Evolutionary conservation across 345 rosid species (phyloP).

Genomic region (Angophora floribunda): DNA sequence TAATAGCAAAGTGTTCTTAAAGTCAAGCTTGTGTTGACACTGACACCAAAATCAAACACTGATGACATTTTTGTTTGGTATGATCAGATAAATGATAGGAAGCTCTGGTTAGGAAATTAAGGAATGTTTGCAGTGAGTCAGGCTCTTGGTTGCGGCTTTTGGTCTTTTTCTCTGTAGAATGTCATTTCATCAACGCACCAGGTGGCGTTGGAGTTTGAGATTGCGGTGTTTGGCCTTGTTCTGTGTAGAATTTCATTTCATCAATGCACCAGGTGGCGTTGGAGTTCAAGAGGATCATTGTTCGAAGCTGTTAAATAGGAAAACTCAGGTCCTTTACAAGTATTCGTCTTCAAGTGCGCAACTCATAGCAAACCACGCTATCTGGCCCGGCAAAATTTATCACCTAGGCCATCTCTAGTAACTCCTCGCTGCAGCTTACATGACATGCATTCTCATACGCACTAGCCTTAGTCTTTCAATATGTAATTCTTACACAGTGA

Average conservation of each 20-base stretch:
- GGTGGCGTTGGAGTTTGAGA: background rate
- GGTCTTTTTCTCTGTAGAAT: background rate
- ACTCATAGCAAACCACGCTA: background rate
- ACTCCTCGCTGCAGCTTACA: background rate
- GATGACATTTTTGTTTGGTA: background rate
- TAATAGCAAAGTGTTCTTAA: background rate
- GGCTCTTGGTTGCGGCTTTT: background rate
- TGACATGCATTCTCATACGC: background rate
- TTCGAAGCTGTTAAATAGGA: background rate
- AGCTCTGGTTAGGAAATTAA: background rate
- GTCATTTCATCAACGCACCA: background rate
- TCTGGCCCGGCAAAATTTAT: background rate
- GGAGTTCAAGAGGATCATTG: background rate
- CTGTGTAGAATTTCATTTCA: background rate
- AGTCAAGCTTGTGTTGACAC: background rate
- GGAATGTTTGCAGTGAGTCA: background rate
- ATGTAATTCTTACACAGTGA: background rate
- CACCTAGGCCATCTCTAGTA: background rate
- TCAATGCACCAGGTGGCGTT: background rate
- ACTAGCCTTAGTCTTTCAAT: background rate
- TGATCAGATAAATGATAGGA: background rate
- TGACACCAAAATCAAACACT: background rate
- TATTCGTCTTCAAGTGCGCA: background rate
- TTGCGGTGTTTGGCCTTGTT: no score
- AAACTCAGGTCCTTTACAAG: background rate